These are phyloP conservation scores for Globisporangium uncinulatum DNA, from an alignment of 352 stramenopile genomes.

Conservation along the genomic window DNA sequence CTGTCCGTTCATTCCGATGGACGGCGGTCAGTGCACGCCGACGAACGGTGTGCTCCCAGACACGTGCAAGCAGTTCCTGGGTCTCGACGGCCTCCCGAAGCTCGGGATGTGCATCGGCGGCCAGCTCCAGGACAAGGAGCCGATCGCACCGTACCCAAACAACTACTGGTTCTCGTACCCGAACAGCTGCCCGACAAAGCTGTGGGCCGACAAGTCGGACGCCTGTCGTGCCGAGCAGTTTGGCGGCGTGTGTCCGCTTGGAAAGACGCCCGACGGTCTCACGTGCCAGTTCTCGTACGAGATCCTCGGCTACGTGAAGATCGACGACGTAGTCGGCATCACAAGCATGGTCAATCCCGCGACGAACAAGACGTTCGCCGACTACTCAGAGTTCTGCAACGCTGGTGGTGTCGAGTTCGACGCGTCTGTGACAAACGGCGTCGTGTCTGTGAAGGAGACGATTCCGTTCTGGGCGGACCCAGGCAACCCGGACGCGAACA, in stretches of 20 bases:
- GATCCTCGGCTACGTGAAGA: slow-evolving; percentile 50
- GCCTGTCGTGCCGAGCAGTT: slow-evolving; percentile 28
- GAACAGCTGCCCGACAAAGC: slow-evolving; percentile 36
- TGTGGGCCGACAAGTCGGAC: slow-evolving; percentile 37
- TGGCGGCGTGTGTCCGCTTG: slow-evolving; percentile 38
- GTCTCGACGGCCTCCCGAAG: slow-evolving; percentile 28
- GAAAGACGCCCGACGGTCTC: slow-evolving; percentile 45
- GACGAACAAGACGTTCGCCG: slow-evolving; percentile 27
- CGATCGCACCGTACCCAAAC: slow-evolving; percentile 49
- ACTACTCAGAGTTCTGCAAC: slow-evolving; percentile 60
- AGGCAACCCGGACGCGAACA: slow-evolving; percentile 33
- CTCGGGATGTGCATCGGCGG: slow-evolving; percentile 47
- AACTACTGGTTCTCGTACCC: too few relatives aligned
- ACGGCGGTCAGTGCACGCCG: slow-evolving; percentile 45
- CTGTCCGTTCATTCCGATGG: slow-evolving; percentile 49
- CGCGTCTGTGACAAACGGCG: slow-evolving; percentile 18
- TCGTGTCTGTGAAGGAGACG: slow-evolving; percentile 24
- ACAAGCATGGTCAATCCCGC: slow-evolving; percentile 43
- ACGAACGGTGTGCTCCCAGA: slow-evolving; percentile 28
- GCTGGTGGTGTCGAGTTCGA: slow-evolving; percentile 51
- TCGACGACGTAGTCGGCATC: slow-evolving; percentile 72
- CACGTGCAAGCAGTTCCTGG: slow-evolving; percentile 48
- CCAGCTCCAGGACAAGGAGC: slow-evolving; percentile 34
- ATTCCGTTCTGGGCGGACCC: slow-evolving; percentile 70
- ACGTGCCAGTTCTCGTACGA: slow-evolving; percentile 61